A percentile compares a stretch with the other conserved stretches of the same genome.
These are phyloP conservation scores for Populus hybrid DNA, from an alignment of 441 rosid species.

Conservation along the genomic window DNA sequence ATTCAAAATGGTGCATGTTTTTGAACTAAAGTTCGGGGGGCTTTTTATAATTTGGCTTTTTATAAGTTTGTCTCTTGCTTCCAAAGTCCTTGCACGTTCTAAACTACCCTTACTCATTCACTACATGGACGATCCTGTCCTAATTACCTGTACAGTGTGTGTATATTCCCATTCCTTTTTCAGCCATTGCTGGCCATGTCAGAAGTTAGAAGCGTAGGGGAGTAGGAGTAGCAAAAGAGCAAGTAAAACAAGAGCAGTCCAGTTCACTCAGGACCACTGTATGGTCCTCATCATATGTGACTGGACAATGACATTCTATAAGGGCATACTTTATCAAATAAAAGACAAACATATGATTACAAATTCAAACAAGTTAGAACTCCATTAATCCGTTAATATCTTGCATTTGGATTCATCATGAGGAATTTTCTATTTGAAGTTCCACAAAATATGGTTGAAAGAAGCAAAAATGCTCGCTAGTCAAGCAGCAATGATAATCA, in stretches of 20 bases:
- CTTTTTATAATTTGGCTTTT: no score
- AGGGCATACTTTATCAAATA: not conserved
- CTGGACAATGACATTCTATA: not conserved
- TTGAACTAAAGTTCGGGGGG: no score
- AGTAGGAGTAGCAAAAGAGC: not conserved
- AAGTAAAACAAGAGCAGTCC: not conserved
- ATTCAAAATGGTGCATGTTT: no score
- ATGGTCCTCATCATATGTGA: not conserved
- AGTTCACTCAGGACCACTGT: not conserved
- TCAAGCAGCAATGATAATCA: not conserved
- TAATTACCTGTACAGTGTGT: not conserved
- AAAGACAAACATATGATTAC: not conserved
- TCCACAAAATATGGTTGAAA: not conserved
- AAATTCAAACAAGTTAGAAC: not conserved
- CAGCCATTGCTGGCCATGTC: not conserved
- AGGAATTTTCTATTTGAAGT: not conserved
- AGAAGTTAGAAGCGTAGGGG: not conserved
- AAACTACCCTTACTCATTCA: not conserved
- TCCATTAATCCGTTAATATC: not conserved
- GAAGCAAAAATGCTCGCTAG: not conserved
- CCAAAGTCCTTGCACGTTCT: not conserved
- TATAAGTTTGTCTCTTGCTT: not conserved
- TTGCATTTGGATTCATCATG: not conserved
- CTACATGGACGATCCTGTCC: not conserved
- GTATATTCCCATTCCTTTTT: not conserved